These are phyloP conservation scores for Turritis glabra DNA, from an alignment of 345 rosid genomes.

Conservation along the genomic window DNA sequence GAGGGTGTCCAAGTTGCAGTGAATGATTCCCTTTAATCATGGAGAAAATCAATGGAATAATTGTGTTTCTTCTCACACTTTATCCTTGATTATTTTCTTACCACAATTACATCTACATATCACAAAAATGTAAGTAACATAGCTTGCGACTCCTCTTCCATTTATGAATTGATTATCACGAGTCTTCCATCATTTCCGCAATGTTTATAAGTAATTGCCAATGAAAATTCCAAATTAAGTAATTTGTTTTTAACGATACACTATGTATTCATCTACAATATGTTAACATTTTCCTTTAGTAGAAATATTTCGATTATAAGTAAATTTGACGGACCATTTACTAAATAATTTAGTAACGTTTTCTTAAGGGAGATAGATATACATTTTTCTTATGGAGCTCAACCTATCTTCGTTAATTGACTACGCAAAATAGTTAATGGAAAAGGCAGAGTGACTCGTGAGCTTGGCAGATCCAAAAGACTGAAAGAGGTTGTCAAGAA, in stretches of 20 bases:
- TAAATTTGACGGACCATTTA: slow-evolving; percentile 13
- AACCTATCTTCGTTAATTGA: slow-evolving; percentile 22
- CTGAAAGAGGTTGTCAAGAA: slow-evolving; percentile 33
- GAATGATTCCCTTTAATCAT: slow-evolving; percentile 14
- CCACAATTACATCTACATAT: slow-evolving; percentile 5
- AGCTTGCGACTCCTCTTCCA: slow-evolving; percentile 8
- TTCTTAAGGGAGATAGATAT: background rate
- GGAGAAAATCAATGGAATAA: slow-evolving; percentile 21
- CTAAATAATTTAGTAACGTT: slow-evolving; percentile 12
- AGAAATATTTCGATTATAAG: too few relatives aligned
- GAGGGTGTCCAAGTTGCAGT: slow-evolving; percentile 6
- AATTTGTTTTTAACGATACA: background rate
- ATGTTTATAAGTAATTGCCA: slow-evolving; percentile 19
- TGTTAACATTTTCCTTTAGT: background rate
- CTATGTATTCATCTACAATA: background rate
- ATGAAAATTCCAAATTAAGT: slow-evolving; percentile 19
- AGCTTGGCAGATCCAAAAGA: slow-evolving; percentile 38
- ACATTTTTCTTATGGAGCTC: slow-evolving; percentile 9
- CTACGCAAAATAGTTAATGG: slow-evolving; percentile 24
- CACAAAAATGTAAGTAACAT: slow-evolving; percentile 13
- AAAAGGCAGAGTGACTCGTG: slow-evolving; percentile 41
- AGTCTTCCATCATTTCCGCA: background rate
- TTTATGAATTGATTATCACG: background rate
- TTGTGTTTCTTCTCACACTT: slow-evolving; percentile 4
- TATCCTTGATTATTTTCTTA: background rate